Evolutionary conservation across 2,329 filamentous ascomycete species (phyloP), one percentile per base, ranked within the genome.

Genomic region (Aureobasidium sp.): DNA sequence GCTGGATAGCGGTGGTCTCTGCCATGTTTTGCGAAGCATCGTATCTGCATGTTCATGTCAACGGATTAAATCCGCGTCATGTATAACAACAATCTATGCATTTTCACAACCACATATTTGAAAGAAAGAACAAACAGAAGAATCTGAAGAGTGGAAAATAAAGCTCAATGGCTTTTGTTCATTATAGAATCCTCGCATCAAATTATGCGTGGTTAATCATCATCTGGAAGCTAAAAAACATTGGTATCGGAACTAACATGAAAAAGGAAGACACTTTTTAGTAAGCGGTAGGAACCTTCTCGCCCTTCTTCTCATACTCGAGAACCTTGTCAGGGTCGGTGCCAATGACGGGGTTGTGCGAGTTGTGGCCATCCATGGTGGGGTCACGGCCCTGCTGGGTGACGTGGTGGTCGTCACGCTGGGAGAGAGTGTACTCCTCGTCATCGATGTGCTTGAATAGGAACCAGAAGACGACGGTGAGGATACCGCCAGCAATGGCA

Each of bases 401-500:
- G 23, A 63, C 58, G 41, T 65, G 64, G 58, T 65, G 61, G 41
- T 65, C 64, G 10, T 59, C 58, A 32, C 61, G 42, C 50, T 64
- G 61, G 7, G 55, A 65, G 27, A 64, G 63, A 34, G 62, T 66
- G 37, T 69, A 68, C 60, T 67, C 68, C 55, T 67, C 68, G 63
- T 70, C 67, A 66, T 74, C 70, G 32, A 82, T 68, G 50, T 76
- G 68, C 32, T 70, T 74, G 66, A 82, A 80, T 27, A 74, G 69
- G 69, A 74, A 77, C 70, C 74, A 79, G 67, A 83, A 82, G 59
- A 82, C 67, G 29, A 78, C 67, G 0, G 77, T 80, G 67, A 82
- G 76, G 3, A 77, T 70, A 42, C 73, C 75, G 1, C 82, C 74
- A 7, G 76, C 79, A 48, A 82, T 79, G 2, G 77, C 76, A 3